A percentile compares a stretch with the other conserved stretches of the same genome.
phyloP scores from a whole-genome alignment of 2,329 filamentous ascomycete genomes.

The Claviceps monticola region DNA sequence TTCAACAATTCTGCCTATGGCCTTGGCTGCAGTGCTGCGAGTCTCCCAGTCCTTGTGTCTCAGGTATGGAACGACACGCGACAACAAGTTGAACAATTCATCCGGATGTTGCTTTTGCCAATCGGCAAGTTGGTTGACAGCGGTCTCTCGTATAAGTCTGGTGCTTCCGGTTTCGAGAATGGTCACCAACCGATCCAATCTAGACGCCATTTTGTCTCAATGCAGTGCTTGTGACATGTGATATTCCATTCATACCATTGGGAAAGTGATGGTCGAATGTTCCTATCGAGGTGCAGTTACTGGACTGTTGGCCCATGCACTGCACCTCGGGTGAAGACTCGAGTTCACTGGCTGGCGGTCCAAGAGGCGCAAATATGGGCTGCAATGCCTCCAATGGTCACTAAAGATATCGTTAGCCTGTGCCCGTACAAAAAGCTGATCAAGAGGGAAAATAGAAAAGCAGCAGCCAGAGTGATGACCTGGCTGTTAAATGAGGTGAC shows the following conservation, averaged over 20 bases:
- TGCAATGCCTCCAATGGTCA: neutral
- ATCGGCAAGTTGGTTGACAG: slow-evolving; percentile 90
- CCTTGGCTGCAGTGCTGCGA: slow-evolving; percentile 80
- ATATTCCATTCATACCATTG: slow-evolving; percentile 4
- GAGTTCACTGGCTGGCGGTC: neutral
- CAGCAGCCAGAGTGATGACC: neutral
- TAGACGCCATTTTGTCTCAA: slow-evolving; percentile 19
- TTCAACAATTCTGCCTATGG: slow-evolving; percentile 84
- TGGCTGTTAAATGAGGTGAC: neutral
- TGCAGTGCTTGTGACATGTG: slow-evolving; percentile 12
- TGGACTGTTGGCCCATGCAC: slow-evolving; percentile 7
- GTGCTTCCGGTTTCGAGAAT: slow-evolving; percentile 97
- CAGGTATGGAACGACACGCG: slow-evolving; percentile 87
- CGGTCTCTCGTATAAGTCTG: slow-evolving; percentile 87
- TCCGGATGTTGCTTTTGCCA: slow-evolving; percentile 97
- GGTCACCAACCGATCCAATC: slow-evolving; percentile 74
- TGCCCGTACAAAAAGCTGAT: neutral
- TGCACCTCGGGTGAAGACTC: slow-evolving; percentile 6
- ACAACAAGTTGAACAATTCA: slow-evolving; percentile 90
- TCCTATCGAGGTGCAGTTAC: slow-evolving; percentile 9
- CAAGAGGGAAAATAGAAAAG: neutral
- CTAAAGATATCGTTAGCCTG: neutral
- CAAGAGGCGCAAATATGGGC: neutral
- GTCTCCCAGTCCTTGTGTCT: slow-evolving; percentile 97
- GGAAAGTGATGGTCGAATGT: neutral